Evolutionary conservation across 345 rosid genomes (phyloP).

Genomic region (Linum usitatissimum): DNA sequence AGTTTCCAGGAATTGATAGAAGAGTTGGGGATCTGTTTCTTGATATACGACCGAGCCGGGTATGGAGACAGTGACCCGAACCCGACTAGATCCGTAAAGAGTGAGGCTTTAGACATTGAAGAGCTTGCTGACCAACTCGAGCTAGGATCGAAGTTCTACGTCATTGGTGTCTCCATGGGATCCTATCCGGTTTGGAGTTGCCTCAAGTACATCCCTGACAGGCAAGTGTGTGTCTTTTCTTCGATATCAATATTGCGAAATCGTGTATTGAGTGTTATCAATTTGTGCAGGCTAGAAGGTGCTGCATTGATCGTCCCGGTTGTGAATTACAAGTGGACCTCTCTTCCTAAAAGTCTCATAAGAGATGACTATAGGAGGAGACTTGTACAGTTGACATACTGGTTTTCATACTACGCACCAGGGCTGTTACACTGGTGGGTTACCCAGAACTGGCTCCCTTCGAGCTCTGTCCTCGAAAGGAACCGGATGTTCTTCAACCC

Average conservation of each 20-base stretch:
- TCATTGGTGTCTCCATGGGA: conserved; percentile 85
- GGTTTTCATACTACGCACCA: conserved; percentile 60
- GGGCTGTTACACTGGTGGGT: conserved; percentile 66
- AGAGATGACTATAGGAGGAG: conserved; percentile 53
- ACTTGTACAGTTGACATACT: conserved; percentile 32
- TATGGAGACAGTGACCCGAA: conserved; percentile 83
- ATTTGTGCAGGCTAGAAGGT: conserved; percentile 60
- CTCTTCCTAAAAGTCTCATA: conserved; percentile 48
- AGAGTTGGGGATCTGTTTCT: conserved; percentile 53
- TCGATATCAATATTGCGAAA: background rate
- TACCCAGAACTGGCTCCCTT: conserved; percentile 51
- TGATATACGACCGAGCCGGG: conserved; percentile 77
- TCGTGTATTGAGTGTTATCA: background rate
- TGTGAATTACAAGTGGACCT: conserved; percentile 67
- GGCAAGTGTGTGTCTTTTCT: conserved; percentile 27
- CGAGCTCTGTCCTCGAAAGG: conserved; percentile 43
- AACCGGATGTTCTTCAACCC: conserved; percentile 51
- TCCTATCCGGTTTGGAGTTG: conserved; percentile 86
- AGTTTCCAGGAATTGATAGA: conserved; percentile 62
- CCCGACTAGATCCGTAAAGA: conserved; percentile 52
- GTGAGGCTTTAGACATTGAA: conserved; percentile 68
- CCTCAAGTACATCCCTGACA: conserved; percentile 74
- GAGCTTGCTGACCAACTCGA: conserved; percentile 67
- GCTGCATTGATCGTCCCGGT: conserved; percentile 63
- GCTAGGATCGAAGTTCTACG: conserved; percentile 55